Base-by-base conservation (phyloP, 2,329 filamentous ascomycete species). In the Verticillium nonalfalfae region DNA sequence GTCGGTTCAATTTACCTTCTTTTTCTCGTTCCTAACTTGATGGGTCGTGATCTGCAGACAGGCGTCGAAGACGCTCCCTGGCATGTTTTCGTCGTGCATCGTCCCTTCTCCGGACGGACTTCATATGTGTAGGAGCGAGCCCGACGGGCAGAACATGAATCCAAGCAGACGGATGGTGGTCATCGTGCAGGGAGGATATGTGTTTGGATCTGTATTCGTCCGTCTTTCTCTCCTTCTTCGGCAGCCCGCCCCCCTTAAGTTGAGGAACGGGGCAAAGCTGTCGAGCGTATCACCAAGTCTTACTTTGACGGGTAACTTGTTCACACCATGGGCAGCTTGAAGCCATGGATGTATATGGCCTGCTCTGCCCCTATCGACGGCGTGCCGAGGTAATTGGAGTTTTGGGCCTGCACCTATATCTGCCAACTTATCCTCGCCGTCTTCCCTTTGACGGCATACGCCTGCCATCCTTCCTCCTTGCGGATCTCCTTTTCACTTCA, bases 341-440 rank as follows among this genome's bases (percentile, higher is more conserved):
- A 21, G 11, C 26, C 4, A 26, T 26, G 26, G n/a, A 9, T 50
- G 21, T 18, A n/a, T 5, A 14, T 40, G 6, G 39, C 11, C n/a
- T 56, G 54, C 55, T n/a, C 59, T 60, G 59, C 62, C 69, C 45
- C 45, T 21, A 50, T 21, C 45, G n/a, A n/a, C 6, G n/a, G 21
- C 3, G 2, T 50, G n/a, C 9, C 2, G n/a, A 50, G 45, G 45
- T 18, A 18, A 50, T 10, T 9, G 18, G 21, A 7, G 45, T 10
- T 18, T 10, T 10, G 7, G 35, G 35, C 13, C 7, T 13, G 7
- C 35, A 36, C 13, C 35, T 36, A 36, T 36, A 36, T 36, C 35
- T 36, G 13, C 7, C 35, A 36, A 36, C 13, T 36, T 36, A 13
- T 36, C 35, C 35, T 36, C 35, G 7, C 13, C 13, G 35, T 36